These are phyloP conservation scores for Scedosporium apiospermum DNA, from an alignment of 2,329 filamentous ascomycete species.

Conservation along the genomic window DNA sequence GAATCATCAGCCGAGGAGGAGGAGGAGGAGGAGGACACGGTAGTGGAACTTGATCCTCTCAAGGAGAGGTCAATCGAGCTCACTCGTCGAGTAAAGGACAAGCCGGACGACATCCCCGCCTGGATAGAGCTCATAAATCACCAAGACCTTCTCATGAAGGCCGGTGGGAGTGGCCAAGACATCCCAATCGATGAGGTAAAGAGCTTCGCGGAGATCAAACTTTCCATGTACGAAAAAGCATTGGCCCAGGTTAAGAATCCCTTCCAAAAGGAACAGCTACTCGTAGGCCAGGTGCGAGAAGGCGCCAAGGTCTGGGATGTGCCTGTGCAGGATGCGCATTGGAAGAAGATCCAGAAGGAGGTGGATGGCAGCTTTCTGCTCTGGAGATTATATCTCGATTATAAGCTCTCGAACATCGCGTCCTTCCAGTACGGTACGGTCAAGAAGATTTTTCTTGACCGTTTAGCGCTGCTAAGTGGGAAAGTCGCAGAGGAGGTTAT, in stretches of 20 bases:
- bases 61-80: conserved; percentile 52
- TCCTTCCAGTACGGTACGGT: conserved; percentile 60
- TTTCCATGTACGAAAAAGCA: conserved; percentile 73
- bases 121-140: conserved; percentile 76
- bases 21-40: conserved; percentile 10
- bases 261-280: conserved; percentile 46
- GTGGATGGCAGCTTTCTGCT: conserved; percentile 50
- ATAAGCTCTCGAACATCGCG: conserved; percentile 58
- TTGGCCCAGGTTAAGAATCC: conserved; percentile 42
- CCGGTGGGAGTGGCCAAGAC: conserved; percentile 32
- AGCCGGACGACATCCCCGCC: conserved; percentile 56
- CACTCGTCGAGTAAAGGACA: conserved; percentile 50
- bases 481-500: neutral
- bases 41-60: conserved; percentile 31
- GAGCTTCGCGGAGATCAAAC: conserved; percentile 68
- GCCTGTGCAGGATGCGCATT: conserved; percentile 51
- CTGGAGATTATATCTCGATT: conserved; percentile 67
- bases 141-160: conserved; percentile 58
- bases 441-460: conserved; percentile 48
- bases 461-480: conserved; percentile 21
- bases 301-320: conserved; percentile 65
- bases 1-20: neutral
- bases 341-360: conserved; percentile 44
- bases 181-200: conserved; percentile 50
- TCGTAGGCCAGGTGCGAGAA: conserved; percentile 63